Evolutionary conservation across 2,329 filamentous ascomycete genomes (phyloP), one percentile per base, ranked within the genome.

Genomic region (Penicillium sclerotigenum): DNA sequence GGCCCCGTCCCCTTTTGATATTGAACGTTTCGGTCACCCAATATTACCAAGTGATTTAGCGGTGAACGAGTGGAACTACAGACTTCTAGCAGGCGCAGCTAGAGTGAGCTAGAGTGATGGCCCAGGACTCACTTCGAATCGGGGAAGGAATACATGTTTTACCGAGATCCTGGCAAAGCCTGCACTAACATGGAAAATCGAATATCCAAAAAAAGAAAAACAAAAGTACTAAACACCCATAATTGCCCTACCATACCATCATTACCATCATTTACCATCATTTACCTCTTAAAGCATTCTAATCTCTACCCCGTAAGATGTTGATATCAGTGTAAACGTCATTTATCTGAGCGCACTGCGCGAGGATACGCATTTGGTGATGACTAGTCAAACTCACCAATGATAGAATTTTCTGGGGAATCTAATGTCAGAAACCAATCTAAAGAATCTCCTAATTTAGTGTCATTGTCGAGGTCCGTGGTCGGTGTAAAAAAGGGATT

Each of bases 301-400:
- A 26, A 29, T 29, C 28, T 29, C 4, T 29, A 29, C 28, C 9
- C 28, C 28, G 28, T 29, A 29, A 29, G 28, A 29, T 11, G n/a
- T n/a, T 33, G n/a, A 43, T 45, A 33, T 34, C 8, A 34, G 29
- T 46, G 43, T 43, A 51, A 31, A 51, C 37, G 48, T 51, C 48
- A 51, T 45, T 29, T 51, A 26, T 51, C 48, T 31, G 48, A 34
- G 37, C 48, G 20, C 20, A 43, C 28, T 33, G 38, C 37, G 20
- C 28, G 11, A 14, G 4, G 43, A 37, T 43, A 50, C 47, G 47
- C 16, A 43, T 50, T 50, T 43, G 37, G 47, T 14, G 20, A 50
- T 33, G 16, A 34, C 26, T 29, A 31, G 24, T 40, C 8, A 31
- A n/a, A 41, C 9, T 49, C 47, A 10, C 34, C 26, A 40, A 38